Evolutionary conservation across 768 basidiomycete species (phyloP).

Genomic region (Agaricus sinodeliciosus): DNA sequence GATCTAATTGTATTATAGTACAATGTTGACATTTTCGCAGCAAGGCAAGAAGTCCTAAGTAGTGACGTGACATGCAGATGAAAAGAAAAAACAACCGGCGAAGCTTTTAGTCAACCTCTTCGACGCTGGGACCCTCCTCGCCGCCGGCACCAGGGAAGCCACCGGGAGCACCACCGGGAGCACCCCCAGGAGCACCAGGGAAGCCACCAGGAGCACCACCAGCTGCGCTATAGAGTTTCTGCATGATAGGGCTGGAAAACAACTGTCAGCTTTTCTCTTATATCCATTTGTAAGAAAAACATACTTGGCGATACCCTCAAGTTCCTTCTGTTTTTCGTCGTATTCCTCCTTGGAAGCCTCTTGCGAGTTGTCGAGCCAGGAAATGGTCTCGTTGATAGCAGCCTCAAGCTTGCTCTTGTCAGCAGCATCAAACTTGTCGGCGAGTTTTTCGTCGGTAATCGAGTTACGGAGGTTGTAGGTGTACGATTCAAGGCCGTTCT

Average conservation of each 20-base stretch:
- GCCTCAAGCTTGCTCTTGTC: constrained; percentile 83
- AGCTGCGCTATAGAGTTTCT: constrained; percentile 69
- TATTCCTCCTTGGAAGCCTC: constrained; percentile 94
- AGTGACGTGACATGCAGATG: constrained; percentile 11
- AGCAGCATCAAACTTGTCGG: constrained; percentile 78
- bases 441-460: constrained; percentile 76
- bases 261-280: constrained; percentile 4
- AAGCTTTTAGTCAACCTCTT: constrained; percentile 73
- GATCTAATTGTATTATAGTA: constrained; percentile 18
- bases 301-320: constrained; percentile 73
- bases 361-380: constrained; percentile 81
- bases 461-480: constrained; percentile 94
- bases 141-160: constrained; percentile 53
- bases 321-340: constrained; percentile 87
- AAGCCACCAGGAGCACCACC: constrained; percentile 60
- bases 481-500: constrained; percentile 94
- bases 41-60: constrained; percentile 12
- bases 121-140: constrained; percentile 85
- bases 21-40: constrained; percentile 17
- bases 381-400: constrained; percentile 77
- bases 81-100: constrained; percentile 18
- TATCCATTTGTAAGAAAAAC: constrained; percentile 3
- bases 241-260: constrained; percentile 44
- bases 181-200: constrained; percentile 57
- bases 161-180: constrained; percentile 44